Evolutionary conservation across 495 filamentous ascomycete species (phyloP), one percentile per base, ranked within the genome.

Genomic region (Elaphomyces granulatus): DNA sequence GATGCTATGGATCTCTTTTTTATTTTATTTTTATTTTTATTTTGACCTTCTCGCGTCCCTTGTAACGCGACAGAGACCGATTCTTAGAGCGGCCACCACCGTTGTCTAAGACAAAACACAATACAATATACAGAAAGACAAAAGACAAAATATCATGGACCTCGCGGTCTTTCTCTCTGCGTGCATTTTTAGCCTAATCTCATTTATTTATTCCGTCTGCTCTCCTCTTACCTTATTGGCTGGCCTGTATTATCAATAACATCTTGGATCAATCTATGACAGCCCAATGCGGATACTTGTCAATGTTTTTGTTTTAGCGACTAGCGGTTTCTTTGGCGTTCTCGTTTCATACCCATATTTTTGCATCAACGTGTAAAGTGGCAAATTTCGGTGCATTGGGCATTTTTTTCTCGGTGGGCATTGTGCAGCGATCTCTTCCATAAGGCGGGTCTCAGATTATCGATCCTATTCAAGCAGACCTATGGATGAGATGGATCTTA

Each of bases 81-180:
- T 18, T 35, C 3, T n/a, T 18, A 10, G 10, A 20, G 15, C 15
- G n/a, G 3, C 4, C 15, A 41, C 16, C n/a, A 17, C 10, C 17
- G 19, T 21, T 41, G 15, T 36, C 26, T 8, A 43, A 37, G 12
- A 37, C 19, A 14, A 43, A 23, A 43, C 23, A 43, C 23, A 28
- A 12, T 12, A 28, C n/a, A 28, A 28, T 28, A 12, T 28, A 28
- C 6, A 28, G 6, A 6, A 6, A 28, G 12, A 28, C 6, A 12
- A 28, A 28, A 28, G 23, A 28, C 23, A 28, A 28, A 12, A 26
- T 33, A 43, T 36, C 18, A 37, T 37, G 41, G 32, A 37, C 41
- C 41, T 37, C 41, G 41, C 41, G 41, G 41, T 43, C 34, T 18
- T 40, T 15, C 20, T 38, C 15, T 26, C 20, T 26, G 36, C 36